These are phyloP conservation scores for Capsicum pubescens DNA, from an alignment of 257 asterid genomes.

Conservation along the genomic window DNA sequence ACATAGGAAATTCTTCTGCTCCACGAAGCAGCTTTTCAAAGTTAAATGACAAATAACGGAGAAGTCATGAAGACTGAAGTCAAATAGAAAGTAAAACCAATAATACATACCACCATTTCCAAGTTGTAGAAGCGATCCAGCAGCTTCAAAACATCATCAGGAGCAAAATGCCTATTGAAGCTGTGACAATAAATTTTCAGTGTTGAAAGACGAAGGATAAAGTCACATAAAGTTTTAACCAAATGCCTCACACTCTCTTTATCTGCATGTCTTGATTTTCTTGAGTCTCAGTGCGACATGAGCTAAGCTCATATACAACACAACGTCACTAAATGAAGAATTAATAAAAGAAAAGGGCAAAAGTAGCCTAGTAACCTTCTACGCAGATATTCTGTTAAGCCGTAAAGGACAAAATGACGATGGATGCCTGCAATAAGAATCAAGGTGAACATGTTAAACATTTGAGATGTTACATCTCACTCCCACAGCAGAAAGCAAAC, in stretches of 20 bases:
- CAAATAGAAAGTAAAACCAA: background rate
- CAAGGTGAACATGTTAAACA: background rate
- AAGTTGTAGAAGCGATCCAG: constrained; percentile 89
- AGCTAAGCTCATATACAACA: background rate
- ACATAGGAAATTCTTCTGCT: background rate
- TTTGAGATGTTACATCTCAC: background rate
- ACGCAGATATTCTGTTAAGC: constrained; percentile 45
- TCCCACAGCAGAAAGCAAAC: background rate
- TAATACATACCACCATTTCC: constrained; percentile 85
- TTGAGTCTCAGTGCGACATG: background rate
- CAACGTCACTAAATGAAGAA: constrained; percentile 1
- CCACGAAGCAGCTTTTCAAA: background rate
- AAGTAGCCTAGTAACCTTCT: constrained; percentile 59
- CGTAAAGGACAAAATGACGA: constrained; percentile 62
- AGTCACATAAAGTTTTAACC: too few relatives aligned
- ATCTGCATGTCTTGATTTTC: too few relatives aligned
- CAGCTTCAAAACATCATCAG: constrained; percentile 83
- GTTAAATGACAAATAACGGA: background rate
- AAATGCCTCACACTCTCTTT: background rate
- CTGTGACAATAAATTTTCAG: constrained; percentile 46
- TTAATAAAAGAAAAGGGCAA: constrained; percentile 11
- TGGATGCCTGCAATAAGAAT: constrained; percentile 68
- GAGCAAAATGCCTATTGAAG: constrained; percentile 74
- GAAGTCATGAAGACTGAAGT: background rate
- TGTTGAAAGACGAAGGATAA: background rate